phyloP scores from a whole-genome alignment of 2,329 filamentous ascomycete species.

The Endothia cerciana region DNA sequence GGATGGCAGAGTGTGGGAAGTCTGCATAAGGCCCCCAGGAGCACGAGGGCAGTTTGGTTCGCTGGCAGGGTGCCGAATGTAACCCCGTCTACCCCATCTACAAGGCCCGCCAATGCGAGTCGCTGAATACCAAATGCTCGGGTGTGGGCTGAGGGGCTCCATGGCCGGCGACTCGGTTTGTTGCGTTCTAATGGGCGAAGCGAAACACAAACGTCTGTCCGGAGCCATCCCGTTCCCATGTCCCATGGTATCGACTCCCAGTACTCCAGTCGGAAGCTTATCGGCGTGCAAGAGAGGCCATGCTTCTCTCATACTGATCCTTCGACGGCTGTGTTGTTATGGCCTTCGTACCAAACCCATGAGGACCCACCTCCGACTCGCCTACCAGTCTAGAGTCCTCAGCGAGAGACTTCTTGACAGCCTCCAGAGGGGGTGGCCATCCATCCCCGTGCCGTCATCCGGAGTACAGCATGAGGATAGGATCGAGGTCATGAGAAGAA shows the following conservation, averaged over 20 bases:
- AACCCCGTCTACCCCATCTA: conserved; percentile 12
- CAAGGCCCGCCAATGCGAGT: conserved; percentile 12
- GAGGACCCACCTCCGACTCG: no score
- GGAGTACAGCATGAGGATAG: background rate
- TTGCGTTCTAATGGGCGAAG: background rate
- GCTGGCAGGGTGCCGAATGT: conserved; percentile 12
- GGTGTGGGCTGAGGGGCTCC: background rate
- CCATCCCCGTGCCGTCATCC: background rate
- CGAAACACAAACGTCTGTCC: background rate
- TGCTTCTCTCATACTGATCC: no score
- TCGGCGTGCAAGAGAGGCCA: no score
- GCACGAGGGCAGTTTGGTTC: conserved; percentile 23
- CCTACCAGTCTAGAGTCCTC: no score
- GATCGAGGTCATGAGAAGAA: background rate
- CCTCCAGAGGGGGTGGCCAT: background rate
- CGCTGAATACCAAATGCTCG: background rate
- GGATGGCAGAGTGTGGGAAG: background rate
- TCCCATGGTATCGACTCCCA: background rate
- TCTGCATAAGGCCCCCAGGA: background rate
- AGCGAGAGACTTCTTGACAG: background rate
- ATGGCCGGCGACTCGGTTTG: conserved; percentile 1
- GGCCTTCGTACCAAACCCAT: no score
- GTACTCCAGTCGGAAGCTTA: no score
- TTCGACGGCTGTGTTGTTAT: no score
- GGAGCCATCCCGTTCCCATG: background rate